Evolutionary conservation across 2,329 filamentous ascomycete genomes (phyloP).

Genomic region (Calonectria hongkongensis): DNA sequence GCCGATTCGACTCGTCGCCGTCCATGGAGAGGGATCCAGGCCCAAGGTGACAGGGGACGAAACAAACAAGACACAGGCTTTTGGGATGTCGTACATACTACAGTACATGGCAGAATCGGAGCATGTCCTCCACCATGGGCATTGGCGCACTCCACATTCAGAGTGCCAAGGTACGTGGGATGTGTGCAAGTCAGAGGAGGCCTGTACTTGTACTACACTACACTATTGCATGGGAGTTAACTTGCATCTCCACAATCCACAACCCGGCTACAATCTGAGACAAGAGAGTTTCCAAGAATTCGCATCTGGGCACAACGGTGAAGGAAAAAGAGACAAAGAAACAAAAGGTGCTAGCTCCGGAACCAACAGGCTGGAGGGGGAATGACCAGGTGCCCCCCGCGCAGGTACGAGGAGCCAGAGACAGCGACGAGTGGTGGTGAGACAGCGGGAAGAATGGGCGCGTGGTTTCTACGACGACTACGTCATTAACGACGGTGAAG

Average conservation of each 20-base stretch:
- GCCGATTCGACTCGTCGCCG: neutral
- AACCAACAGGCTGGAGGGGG: slow-evolving; percentile 29
- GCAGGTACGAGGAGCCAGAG: slow-evolving; percentile 22
- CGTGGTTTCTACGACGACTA: slow-evolving; percentile 55
- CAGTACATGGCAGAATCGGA: neutral
- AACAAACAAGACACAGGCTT: slow-evolving; percentile 22
- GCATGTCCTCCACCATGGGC: neutral
- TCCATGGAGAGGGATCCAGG: neutral
- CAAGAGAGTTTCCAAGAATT: slow-evolving; percentile 31
- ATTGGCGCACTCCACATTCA: neutral
- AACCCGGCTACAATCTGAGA: slow-evolving; percentile 44
- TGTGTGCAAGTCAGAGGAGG: neutral
- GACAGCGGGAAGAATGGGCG: slow-evolving; percentile 52
- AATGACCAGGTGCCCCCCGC: slow-evolving; percentile 1
- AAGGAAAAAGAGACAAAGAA: neutral
- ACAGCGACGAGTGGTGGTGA: slow-evolving; percentile 45
- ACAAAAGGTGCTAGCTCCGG: neutral
- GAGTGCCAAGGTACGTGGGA: slow-evolving; percentile 1
- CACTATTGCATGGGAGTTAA: no score
- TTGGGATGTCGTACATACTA: slow-evolving; percentile 25
- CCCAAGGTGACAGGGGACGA: slow-evolving; percentile 19
- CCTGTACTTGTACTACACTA: no score
- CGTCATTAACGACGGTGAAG: slow-evolving; percentile 49
- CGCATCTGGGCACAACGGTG: slow-evolving; percentile 32
- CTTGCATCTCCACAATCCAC: slow-evolving; percentile 22